phyloP scores from a whole-genome alignment of 768 basidiomycete species.

The Suillus spraguei region DNA sequence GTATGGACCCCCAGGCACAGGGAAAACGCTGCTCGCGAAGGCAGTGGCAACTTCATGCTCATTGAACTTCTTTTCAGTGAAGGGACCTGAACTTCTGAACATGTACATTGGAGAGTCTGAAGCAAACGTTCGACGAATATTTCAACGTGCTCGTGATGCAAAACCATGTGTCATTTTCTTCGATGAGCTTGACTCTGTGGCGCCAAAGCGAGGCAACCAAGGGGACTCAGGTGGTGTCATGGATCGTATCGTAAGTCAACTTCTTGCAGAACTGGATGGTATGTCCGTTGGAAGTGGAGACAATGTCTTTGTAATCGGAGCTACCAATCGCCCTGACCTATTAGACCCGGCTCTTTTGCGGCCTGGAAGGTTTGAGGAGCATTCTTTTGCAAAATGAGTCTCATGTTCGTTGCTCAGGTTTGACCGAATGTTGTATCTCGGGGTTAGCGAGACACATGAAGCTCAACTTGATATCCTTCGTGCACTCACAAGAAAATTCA shows the following conservation, averaged over 20 bases:
- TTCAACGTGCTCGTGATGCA: constrained; percentile 89
- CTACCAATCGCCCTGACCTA: constrained; percentile 92
- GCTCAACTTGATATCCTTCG: constrained; percentile 85
- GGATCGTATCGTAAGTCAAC: constrained; percentile 96
- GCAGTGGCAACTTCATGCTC: constrained; percentile 95
- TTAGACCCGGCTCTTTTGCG: constrained; percentile 87
- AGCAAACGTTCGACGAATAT: constrained; percentile 93
- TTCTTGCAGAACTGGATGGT: constrained; percentile 92
- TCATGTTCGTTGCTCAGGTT: constrained; percentile 57
- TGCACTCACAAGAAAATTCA: constrained; percentile 93
- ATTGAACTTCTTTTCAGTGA: constrained; percentile 96
- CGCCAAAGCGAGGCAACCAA: constrained; percentile 92
- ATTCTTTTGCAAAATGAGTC: background rate
- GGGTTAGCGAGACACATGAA: constrained; percentile 84
- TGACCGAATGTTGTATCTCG: constrained; percentile 95
- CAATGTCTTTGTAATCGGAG: constrained; percentile 93
- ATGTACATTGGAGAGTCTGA: constrained; percentile 99
- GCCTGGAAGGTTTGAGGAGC: constrained; percentile 70
- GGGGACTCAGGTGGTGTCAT: constrained; percentile 98
- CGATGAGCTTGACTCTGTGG: constrained; percentile 93
- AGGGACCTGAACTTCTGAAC: constrained; percentile 93
- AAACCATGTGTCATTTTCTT: constrained; percentile 96
- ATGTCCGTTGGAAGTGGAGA: constrained; percentile 68
- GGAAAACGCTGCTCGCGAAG: constrained; percentile 94
- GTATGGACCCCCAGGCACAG: constrained; percentile 95